Evolutionary conservation across 352 stramenopile genomes (phyloP), one percentile per base, ranked within the genome.

Genomic region (Thalassiosira ordinaria): DNA sequence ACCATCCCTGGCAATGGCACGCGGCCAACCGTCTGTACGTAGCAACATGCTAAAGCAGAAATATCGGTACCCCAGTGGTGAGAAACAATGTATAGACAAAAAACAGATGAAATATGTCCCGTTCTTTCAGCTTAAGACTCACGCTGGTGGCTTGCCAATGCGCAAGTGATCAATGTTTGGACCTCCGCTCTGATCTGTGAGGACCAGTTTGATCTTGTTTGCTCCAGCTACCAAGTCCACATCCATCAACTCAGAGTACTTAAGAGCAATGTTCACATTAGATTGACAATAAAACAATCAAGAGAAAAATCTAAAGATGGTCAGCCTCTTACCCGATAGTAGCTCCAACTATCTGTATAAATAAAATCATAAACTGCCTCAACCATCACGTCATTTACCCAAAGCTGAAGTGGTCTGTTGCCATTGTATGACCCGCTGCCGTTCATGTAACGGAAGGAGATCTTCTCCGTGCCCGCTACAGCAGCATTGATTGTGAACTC

Each of bases 151-250:
- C 31, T 81, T 84, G 2, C 82, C 82, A 14, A 89, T 29, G 0
- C 78, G 29, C 26, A 89, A 65, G 59, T 87, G 79, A 76, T 89
- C 82, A 60, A 89, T 89, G 27, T 83, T 74, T 11, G 78, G 78
- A n/a, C n/a, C n/a, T 22, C 77, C 77, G 22, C 44, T 63, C 52
- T 76, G 47, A 52, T 82, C 57, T 49, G 76, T 62, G 0, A 49
- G 16, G 20, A 86, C 24, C 31, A 88, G 51, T 52, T 77, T 85
- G 60, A 88, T 79, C 0, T 46, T 84, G 52, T 88, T 88, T 9
- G 22, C 18, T 7, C 82, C 82, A 29, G 35, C 44, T 53, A 39
- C 79, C 13, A 88, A 55, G 41, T 7, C 29, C 1, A 83, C 66
- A 55, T 74, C 44, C n/a, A 88, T 27, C 16, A 88, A 26, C 9